Conservation (phyloP, 257 asterid genomes). For the Knoxia roxburghii region DNA sequence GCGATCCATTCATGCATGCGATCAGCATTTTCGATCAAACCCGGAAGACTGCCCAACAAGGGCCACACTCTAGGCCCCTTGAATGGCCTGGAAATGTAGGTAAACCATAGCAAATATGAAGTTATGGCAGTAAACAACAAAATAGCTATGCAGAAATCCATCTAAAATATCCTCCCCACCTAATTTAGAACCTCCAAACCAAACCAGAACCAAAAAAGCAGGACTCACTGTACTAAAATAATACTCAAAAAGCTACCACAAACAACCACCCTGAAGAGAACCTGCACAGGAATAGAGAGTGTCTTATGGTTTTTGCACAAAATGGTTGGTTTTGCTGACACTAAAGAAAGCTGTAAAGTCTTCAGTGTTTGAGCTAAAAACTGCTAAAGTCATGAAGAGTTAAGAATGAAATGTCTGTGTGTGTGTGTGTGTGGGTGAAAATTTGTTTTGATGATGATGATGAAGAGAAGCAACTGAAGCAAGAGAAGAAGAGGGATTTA, state of each 20-base stretch:
- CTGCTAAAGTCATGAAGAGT: not conserved
- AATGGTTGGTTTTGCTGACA: not conserved
- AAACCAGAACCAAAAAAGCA: not conserved
- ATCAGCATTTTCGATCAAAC: slow-evolving; percentile 67
- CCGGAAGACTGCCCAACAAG: slow-evolving; percentile 82
- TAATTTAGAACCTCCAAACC: not conserved
- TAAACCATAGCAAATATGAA: slow-evolving; percentile 76
- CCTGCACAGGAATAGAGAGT: too few species aligned
- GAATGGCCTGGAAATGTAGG: slow-evolving; percentile 72
- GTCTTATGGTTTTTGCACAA: not conserved
- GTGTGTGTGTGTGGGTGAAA: not conserved
- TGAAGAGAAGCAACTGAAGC: slow-evolving; percentile 22
- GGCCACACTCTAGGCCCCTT: slow-evolving; percentile 96
- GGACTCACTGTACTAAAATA: not conserved
- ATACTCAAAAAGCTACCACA: not conserved
- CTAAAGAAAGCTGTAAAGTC: not conserved
- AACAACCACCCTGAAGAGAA: not conserved
- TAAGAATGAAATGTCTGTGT: not conserved
- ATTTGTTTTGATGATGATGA: not conserved
- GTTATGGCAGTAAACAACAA: slow-evolving; percentile 56
- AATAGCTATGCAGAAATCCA: slow-evolving; percentile 62
- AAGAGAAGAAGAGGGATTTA: slow-evolving; percentile 34
- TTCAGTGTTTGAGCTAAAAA: slow-evolving; percentile 1
- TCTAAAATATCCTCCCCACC: slow-evolving; percentile 18
- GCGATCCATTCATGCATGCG: slow-evolving; percentile 91